phyloP scores from a whole-genome alignment of 2,329 filamentous ascomycete genomes.

The Phaeosphaeria sp. region DNA sequence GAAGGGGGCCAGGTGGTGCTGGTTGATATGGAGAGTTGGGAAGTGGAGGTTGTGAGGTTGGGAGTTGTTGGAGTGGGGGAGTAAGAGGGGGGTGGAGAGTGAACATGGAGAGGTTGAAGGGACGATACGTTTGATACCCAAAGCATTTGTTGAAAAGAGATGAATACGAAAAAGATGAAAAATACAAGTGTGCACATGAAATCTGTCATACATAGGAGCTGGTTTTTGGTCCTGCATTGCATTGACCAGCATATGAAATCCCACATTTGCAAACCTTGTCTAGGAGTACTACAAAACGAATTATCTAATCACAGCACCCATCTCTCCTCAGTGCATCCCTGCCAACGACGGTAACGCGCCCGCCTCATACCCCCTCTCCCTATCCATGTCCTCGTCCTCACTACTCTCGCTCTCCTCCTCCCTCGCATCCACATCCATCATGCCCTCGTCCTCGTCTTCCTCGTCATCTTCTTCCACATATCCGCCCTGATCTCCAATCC shows the following conservation, averaged over 20 bases:
- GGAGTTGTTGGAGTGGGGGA: constrained; percentile 15
- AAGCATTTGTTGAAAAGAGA: background rate
- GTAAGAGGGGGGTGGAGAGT: too few species aligned
- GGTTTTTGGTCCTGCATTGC: too few species aligned
- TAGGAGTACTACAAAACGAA: too few species aligned
- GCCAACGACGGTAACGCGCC: constrained; percentile 27
- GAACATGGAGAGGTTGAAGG: too few species aligned
- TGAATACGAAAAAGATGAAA: background rate
- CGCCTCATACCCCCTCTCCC: constrained; percentile 23
- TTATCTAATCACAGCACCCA: background rate
- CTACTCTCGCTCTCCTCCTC: constrained; percentile 10
- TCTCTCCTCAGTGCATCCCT: constrained; percentile 14
- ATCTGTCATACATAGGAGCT: too few species aligned
- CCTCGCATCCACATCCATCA: constrained; percentile 38
- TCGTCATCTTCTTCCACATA: constrained; percentile 3
- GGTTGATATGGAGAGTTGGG: constrained; percentile 84
- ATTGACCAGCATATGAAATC: too few species aligned
- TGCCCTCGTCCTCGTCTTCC: constrained; percentile 20
- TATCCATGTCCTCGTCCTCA: constrained; percentile 17
- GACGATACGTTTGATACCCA: background rate
- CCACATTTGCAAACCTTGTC: too few species aligned
- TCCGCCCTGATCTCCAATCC: constrained; percentile 3
- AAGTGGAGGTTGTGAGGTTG: constrained; percentile 68
- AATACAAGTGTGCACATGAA: too few species aligned
- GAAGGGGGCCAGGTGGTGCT: constrained; percentile 80